phyloP scores from a whole-genome alignment of 129 eudicot species.

The Lonicera japonica region DNA sequence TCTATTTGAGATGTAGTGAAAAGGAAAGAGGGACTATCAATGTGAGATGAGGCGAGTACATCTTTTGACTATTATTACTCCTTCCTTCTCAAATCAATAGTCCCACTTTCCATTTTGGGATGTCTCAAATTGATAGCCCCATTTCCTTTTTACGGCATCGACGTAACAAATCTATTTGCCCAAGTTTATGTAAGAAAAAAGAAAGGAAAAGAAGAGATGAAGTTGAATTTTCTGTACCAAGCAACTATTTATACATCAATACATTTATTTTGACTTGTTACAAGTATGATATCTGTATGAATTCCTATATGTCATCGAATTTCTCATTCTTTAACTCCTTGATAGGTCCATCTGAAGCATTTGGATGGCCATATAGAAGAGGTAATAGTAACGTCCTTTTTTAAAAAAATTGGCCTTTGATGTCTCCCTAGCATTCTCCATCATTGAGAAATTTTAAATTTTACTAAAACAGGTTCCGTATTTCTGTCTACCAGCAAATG shows the following conservation, averaged over 20 bases:
- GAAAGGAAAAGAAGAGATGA: neutral
- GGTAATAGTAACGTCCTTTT: constrained; percentile 38
- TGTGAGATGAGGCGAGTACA: no score
- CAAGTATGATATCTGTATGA: constrained; percentile 1
- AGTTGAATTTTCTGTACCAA: constrained; percentile 1
- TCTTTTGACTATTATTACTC: no score
- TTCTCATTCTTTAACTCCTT: neutral
- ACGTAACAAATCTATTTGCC: no score
- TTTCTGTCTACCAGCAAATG: constrained; percentile 97
- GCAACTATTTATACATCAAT: neutral
- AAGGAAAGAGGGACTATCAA: no score
- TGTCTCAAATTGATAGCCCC: no score
- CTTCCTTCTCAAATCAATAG: no score
- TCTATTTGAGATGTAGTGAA: no score
- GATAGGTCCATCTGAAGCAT: constrained; percentile 94
- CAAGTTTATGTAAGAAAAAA: no score
- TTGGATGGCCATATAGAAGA: constrained; percentile 97
- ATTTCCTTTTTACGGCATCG: no score
- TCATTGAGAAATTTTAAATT: constrained; percentile 19
- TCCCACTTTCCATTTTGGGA: no score
- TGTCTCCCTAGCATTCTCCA: constrained; percentile 14
- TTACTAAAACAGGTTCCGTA: constrained; percentile 85
- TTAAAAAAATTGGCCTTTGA: constrained; percentile 5
- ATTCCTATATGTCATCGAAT: constrained; percentile 2
- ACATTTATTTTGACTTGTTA: neutral